These are phyloP conservation scores for Ophiocordyceps polyrhachis-furcata DNA, from an alignment of 2,329 filamentous ascomycete species.

Conservation along the genomic window DNA sequence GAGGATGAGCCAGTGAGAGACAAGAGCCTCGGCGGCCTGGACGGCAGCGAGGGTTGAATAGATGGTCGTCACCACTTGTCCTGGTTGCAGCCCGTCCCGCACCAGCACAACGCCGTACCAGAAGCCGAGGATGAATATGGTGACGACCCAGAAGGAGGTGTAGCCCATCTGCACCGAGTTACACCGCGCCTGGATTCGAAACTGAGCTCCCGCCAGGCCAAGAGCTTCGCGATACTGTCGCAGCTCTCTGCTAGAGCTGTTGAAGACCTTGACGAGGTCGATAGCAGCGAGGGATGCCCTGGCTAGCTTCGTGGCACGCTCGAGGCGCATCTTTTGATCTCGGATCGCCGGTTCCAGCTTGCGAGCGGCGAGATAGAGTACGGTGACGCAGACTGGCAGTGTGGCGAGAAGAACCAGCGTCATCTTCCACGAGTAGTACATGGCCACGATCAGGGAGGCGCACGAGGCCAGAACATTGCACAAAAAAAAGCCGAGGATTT, in stretches of 20 bases:
- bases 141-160: slow-evolving; percentile 54
- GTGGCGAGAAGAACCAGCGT: slow-evolving; percentile 62
- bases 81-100: slow-evolving; percentile 37
- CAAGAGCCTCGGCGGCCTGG: slow-evolving; percentile 52
- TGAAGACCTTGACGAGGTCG: slow-evolving; percentile 73
- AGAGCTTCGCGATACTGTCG: slow-evolving; percentile 43
- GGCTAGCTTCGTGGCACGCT: slow-evolving; percentile 50
- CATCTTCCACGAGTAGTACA: slow-evolving; percentile 69
- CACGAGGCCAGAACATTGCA: slow-evolving; percentile 45
- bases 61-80: slow-evolving; percentile 64
- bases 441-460: slow-evolving; percentile 49
- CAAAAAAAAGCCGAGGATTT: slow-evolving; percentile 54
- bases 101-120: slow-evolving; percentile 69
- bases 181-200: slow-evolving; percentile 46
- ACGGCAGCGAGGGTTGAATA: slow-evolving; percentile 64
- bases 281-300: slow-evolving; percentile 55
- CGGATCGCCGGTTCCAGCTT: slow-evolving; percentile 47
- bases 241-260: slow-evolving; percentile 52
- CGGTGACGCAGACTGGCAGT: slow-evolving; percentile 44
- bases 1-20: slow-evolving; percentile 61
- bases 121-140: slow-evolving; percentile 75
- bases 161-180: slow-evolving; percentile 57
- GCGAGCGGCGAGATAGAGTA: slow-evolving; percentile 40
- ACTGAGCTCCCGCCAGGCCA: slow-evolving; percentile 39
- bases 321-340: slow-evolving; percentile 48